phyloP scores from a whole-genome alignment of 2,329 filamentous ascomycete genomes.

The Cephalotrichum gorgonifer region DNA sequence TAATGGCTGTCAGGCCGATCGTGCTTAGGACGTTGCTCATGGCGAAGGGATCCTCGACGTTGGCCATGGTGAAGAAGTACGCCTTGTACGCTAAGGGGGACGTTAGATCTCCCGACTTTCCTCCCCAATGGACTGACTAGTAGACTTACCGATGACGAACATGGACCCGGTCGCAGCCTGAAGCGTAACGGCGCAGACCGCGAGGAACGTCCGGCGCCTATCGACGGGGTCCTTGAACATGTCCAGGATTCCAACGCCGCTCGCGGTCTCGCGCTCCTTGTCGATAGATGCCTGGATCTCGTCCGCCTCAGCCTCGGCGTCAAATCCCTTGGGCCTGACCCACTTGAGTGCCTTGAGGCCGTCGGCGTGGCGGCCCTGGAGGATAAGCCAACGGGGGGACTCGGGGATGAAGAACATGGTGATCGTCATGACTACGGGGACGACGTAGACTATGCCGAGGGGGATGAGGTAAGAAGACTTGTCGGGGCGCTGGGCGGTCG shows the following conservation, averaged over 20 bases:
- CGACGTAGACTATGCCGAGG: slow-evolving; percentile 24
- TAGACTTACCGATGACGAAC: slow-evolving; percentile 24
- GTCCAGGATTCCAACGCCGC: slow-evolving; percentile 24
- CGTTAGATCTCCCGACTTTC: not conserved
- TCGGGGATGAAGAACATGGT: slow-evolving; percentile 26
- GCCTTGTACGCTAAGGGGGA: slow-evolving; percentile 30
- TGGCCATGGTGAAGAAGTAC: slow-evolving; percentile 45
- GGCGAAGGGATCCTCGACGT: slow-evolving; percentile 36
- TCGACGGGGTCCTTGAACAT: slow-evolving; percentile 34
- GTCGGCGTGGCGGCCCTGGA: slow-evolving; percentile 2
- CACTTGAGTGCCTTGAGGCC: slow-evolving; percentile 2
- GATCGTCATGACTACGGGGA: slow-evolving; percentile 22
- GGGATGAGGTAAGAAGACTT: slow-evolving; percentile 22
- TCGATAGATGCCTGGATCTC: slow-evolving; percentile 28
- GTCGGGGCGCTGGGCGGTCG: slow-evolving; percentile 17
- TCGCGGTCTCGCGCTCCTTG: slow-evolving; percentile 22
- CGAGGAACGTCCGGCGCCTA: slow-evolving; percentile 28
- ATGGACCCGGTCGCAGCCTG: slow-evolving; percentile 34
- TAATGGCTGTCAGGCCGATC: slow-evolving; percentile 36
- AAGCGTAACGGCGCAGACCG: slow-evolving; percentile 28
- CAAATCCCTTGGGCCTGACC: slow-evolving; percentile 18
- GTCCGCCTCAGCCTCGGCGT: slow-evolving; percentile 21
- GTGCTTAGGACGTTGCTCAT: slow-evolving; percentile 39
- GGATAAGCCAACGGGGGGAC: slow-evolving; percentile 25
- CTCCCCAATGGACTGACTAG: not conserved